Evolutionary conservation across 495 filamentous ascomycete species (phyloP).

Genomic region (Penicillium psychrofluorescens): DNA sequence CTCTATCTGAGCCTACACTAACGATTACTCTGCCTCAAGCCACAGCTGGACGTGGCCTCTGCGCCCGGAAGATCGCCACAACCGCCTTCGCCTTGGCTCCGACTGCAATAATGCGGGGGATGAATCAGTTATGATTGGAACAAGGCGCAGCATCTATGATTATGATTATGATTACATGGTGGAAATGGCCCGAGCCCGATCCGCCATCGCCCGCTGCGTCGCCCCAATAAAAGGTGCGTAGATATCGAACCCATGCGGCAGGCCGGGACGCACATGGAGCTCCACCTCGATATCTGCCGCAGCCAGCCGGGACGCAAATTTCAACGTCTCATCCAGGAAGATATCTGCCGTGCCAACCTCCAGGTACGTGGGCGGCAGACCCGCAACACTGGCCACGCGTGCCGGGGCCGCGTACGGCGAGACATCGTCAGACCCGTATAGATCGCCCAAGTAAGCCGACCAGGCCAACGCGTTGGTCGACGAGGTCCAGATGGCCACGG

Average conservation of each 20-base stretch:
- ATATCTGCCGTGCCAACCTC: constrained; percentile 20
- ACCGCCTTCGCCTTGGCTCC: too few relatives aligned
- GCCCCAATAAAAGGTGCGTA: constrained; percentile 9
- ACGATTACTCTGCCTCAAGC: too few relatives aligned
- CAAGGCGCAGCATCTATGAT: too few relatives aligned
- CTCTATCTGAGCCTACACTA: too few relatives aligned
- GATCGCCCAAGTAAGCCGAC: constrained; percentile 14
- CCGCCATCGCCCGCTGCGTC: constrained; percentile 2
- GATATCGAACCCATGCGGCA: constrained; percentile 19
- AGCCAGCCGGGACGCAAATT: constrained; percentile 9
- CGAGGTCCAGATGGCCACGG: constrained; percentile 21
- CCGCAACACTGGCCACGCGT: constrained; percentile 10
- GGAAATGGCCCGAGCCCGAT: constrained; percentile 2
- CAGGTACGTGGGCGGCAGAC: constrained; percentile 19
- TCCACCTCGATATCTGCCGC: constrained; percentile 15
- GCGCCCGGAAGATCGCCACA: too few relatives aligned
- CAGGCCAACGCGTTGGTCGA: constrained; percentile 18
- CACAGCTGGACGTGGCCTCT: too few relatives aligned
- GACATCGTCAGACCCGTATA: constrained; percentile 12
- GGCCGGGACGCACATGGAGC: constrained; percentile 17
- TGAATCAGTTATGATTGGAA: too few relatives aligned
- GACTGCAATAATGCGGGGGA: too few relatives aligned
- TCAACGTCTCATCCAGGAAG: constrained; percentile 13
- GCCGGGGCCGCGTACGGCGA: constrained; percentile 18
- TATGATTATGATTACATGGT: not conserved